Base-by-base conservation (phyloP, 1,284 basidiomycete genomes). In the Anthracocystis panici-leucophaei region DNA sequence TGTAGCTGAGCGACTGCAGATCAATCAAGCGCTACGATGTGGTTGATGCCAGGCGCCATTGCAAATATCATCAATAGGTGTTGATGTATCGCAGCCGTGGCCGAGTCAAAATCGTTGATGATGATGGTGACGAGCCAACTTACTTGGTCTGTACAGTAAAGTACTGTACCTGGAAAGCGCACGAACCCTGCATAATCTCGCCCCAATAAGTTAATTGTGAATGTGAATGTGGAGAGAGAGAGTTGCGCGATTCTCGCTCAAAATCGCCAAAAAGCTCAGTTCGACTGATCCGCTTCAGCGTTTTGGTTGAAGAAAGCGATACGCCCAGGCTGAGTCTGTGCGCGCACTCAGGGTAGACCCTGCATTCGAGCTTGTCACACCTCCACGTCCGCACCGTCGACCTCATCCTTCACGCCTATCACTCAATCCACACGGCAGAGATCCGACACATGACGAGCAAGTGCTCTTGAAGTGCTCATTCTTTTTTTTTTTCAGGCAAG, bases 181-280 rank as follows among this genome's bases (percentile, higher is more conserved):
- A 23, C 27, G 27, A 41, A 48, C 55, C 55, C 55, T 57, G 55
- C 55, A 53, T 53, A 53, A 53, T 41, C 33, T 16, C 3, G 35
- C 11, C 35, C 14, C 35, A 3, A 20, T 31, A 49, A 33, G 20
- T 51, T 14, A 20, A 45, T n/a, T n/a, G n/a, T n/a, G n/a, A n/a
- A n/a, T n/a, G 44, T 49, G n/a, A 51, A 51, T 38, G 50, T 38
- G 50, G 50, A 51, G 50, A 33, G 8, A 31, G 18, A 9, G 8
- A 14, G 33, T 35, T 8, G 18, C 29, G 50, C 49, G 49, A 52
- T 60, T 60, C 46, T 27, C 49, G 16, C 38, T 33, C 48, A 23
- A 23, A 52, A 60, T 58, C 56, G 45, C 21, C 25, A 23, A 58
- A 33, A 40, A 27, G 59, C 50, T 42, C 41, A 31, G 25, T 45